Evolutionary conservation across 2,329 filamentous ascomycete genomes (phyloP).

Genomic region (Fusarium foetens): DNA sequence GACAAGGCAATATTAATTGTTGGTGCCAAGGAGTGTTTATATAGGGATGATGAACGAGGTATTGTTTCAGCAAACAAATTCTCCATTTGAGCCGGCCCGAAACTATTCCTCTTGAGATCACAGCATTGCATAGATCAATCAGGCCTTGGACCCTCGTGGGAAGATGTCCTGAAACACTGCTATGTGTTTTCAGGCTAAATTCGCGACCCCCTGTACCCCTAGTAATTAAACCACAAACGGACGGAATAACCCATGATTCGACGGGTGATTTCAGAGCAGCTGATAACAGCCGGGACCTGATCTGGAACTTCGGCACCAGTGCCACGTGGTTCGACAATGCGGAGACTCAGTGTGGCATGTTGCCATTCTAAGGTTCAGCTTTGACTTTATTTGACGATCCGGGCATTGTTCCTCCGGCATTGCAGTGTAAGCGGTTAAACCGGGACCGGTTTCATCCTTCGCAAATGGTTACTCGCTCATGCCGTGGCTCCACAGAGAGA

Average conservation of each 20-base stretch:
- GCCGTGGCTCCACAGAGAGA: background rate
- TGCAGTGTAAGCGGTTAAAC: constrained; percentile 12
- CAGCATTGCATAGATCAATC: background rate
- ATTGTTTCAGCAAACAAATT: background rate
- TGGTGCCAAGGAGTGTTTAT: constrained; percentile 7
- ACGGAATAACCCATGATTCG: background rate
- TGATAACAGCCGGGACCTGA: constrained; percentile 2
- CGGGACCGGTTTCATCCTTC: constrained; percentile 2
- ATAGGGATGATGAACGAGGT: background rate
- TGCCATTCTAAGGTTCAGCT: background rate
- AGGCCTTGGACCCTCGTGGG: background rate
- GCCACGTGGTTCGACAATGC: constrained; percentile 22
- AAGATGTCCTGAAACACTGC: constrained; percentile 1
- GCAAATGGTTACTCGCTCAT: background rate
- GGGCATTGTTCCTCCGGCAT: constrained; percentile 19
- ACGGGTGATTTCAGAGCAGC: background rate
- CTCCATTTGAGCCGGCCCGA: background rate
- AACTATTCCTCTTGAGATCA: background rate
- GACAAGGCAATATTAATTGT: background rate
- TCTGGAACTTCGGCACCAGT: background rate
- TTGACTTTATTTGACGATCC: constrained; percentile 1
- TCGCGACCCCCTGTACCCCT: background rate
- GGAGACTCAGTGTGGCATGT: background rate
- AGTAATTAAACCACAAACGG: background rate
- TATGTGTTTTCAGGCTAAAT: constrained; percentile 13